Conservation (phyloP, 2,329 filamentous ascomycete genomes). For the Clathrospora elynae region DNA sequence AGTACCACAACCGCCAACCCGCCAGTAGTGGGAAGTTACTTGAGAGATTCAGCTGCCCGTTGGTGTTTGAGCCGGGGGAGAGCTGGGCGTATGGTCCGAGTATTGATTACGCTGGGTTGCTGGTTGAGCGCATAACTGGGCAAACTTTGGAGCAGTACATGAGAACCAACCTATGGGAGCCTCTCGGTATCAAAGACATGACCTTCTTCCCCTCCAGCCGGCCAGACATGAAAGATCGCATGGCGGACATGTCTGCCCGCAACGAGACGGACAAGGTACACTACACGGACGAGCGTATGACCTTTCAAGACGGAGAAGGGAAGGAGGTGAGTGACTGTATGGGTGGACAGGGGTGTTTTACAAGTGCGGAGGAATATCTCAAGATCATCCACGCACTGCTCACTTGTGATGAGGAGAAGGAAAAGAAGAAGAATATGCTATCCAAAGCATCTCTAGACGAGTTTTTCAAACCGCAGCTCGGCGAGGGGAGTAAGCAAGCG, state of each 20-base stretch:
- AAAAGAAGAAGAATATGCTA: conserved; percentile 23
- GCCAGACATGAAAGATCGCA: conserved; percentile 26
- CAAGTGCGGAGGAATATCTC: conserved; percentile 31
- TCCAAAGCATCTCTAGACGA: conserved; percentile 27
- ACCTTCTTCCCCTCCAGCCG: conserved; percentile 56
- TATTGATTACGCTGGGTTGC: conserved; percentile 56
- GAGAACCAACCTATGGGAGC: conserved; percentile 56
- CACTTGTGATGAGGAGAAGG: conserved; percentile 29
- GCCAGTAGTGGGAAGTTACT: conserved; percentile 53
- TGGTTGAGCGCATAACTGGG: conserved; percentile 51
- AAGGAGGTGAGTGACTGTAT: conserved; percentile 29
- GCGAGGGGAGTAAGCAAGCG: conserved; percentile 10
- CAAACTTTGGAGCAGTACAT: conserved; percentile 65
- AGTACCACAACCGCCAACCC: conserved; percentile 38
- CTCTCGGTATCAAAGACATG: conserved; percentile 56
- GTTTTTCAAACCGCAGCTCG: conserved; percentile 43
- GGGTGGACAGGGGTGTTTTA: conserved; percentile 35
- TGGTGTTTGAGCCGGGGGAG: conserved; percentile 52
- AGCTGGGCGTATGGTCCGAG: conserved; percentile 58
- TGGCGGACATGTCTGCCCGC: conserved; percentile 39
- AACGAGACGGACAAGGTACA: conserved; percentile 21
- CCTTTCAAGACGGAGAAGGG: conserved; percentile 24
- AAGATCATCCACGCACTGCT: conserved; percentile 41
- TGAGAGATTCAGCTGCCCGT: conserved; percentile 47
- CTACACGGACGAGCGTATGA: conserved; percentile 6